A percentile compares a stretch with the other conserved stretches of the same genome.
phyloP scores from a whole-genome alignment of 305 asterid species.

The Ruellia speciosa region DNA sequence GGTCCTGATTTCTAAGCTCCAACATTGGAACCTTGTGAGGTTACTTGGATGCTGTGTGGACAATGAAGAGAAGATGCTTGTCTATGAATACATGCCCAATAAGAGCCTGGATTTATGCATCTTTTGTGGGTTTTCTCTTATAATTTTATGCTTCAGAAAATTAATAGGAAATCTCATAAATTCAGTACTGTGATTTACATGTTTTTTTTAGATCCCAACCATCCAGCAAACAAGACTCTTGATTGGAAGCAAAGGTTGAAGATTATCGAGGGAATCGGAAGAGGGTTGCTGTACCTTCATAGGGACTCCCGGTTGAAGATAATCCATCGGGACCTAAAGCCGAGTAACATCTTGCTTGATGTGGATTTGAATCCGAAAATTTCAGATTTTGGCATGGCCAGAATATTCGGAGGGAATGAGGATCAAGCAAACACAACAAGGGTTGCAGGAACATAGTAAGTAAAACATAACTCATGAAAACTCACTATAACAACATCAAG shows the following conservation, averaged over 20 bases:
- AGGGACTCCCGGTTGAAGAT: background rate
- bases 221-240: background rate
- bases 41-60: no score
- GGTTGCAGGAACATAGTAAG: slow-evolving; percentile 35
- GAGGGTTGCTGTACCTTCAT: slow-evolving; percentile 1
- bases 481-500: no score
- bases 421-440: background rate
- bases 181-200: background rate
- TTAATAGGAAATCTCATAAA: no score
- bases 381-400: background rate
- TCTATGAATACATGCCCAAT: no score
- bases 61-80: no score
- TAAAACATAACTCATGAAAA: no score
- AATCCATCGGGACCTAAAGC: background rate
- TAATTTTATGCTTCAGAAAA: no score
- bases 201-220: slow-evolving; percentile 1
- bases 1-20: no score
- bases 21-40: no score
- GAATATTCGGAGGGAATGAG: background rate
- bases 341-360: background rate
- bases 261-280: slow-evolving; percentile 1
- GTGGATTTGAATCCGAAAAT: slow-evolving; percentile 1
- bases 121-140: no score
- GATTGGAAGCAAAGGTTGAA: background rate
- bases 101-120: no score